Evolutionary conservation across 2,329 filamentous ascomycete species (phyloP).

Genomic region (Aspergillus puulaauensis): DNA sequence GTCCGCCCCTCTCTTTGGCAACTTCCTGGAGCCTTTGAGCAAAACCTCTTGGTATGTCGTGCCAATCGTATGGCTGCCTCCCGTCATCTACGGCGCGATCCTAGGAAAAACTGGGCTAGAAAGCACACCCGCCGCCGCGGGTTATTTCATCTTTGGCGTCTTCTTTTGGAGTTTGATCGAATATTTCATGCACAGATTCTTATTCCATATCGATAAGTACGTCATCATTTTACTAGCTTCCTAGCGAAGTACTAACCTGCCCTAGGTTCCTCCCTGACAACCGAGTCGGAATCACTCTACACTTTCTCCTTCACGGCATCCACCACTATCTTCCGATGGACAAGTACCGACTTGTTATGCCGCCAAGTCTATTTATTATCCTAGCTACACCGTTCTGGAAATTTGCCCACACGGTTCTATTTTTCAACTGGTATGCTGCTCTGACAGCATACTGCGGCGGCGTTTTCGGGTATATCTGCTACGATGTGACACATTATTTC

Average conservation of each 20-base stretch:
- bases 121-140: conserved; percentile 48
- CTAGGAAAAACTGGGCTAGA: conserved; percentile 63
- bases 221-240: conserved; percentile 27
- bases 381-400: conserved; percentile 92
- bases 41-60: conserved; percentile 94
- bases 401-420: conserved; percentile 79
- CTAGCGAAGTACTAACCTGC: conserved; percentile 17
- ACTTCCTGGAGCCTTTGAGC: conserved; percentile 96
- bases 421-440: conserved; percentile 79
- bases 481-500: conserved; percentile 98
- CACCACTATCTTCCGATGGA: conserved; percentile 99
- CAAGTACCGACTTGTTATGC: conserved; percentile 95
- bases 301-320: conserved; percentile 94
- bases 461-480: conserved; percentile 92
- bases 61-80: conserved; percentile 81
- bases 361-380: conserved; percentile 78
- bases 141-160: conserved; percentile 70
- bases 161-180: conserved; percentile 87
- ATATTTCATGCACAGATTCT: conserved; percentile 81
- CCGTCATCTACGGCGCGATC: conserved; percentile 69
- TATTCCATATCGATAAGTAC: conserved; percentile 93
- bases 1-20: conserved; percentile 92
- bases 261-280: conserved; percentile 84
- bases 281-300: conserved; percentile 76
- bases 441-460: conserved; percentile 81